Conservation (phyloP, 192 early-diverging fungal species). For the Pilobolus umbonatus region DNA sequence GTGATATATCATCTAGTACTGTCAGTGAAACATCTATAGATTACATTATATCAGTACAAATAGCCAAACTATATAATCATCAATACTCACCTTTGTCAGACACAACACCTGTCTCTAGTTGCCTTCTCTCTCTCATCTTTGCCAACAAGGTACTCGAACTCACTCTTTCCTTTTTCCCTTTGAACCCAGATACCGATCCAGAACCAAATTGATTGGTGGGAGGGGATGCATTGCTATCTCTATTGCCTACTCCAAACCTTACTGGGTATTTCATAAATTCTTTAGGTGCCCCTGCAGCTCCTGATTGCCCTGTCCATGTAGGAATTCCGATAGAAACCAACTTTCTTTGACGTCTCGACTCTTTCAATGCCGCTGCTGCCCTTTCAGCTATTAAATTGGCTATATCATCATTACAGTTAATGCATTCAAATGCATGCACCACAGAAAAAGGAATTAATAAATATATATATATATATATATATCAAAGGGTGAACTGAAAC, state of each 20-base stretch:
- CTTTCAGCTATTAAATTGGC: constrained; percentile 74
- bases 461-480: background rate
- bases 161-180: background rate
- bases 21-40: no score
- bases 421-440: background rate
- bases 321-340: constrained; percentile 59
- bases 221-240: background rate
- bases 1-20: constrained; percentile 13
- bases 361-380: constrained; percentile 71
- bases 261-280: constrained; percentile 2
- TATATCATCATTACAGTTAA: no score
- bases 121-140: constrained; percentile 38
- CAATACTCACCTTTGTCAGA: no score
- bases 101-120: no score
- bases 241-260: background rate
- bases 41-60: no score
- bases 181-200: constrained; percentile 24
- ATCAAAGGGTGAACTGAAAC: background rate
- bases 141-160: constrained; percentile 21
- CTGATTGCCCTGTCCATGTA: constrained; percentile 87
- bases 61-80: no score
- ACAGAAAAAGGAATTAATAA: background rate
- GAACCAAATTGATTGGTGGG: constrained; percentile 20
- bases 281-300: constrained; percentile 30
- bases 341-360: constrained; percentile 45